These are phyloP conservation scores for Penicillium mononematosum DNA, from an alignment of 495 filamentous ascomycete genomes.

Conservation along the genomic window DNA sequence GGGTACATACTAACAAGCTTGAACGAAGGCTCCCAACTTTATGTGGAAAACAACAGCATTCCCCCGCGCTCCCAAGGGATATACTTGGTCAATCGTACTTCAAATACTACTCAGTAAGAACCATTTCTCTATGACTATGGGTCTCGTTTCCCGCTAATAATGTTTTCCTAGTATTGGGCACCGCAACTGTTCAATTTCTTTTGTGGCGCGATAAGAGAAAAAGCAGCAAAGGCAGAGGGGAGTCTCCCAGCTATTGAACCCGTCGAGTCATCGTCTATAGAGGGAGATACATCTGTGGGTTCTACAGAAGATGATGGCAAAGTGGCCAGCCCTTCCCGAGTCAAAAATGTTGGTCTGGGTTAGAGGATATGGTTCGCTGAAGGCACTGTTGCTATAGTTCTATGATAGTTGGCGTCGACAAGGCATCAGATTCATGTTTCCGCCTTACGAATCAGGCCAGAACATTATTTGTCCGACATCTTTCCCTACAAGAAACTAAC, in stretches of 20 bases:
- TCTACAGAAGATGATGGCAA: background rate
- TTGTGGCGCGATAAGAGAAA: slow-evolving; percentile 10
- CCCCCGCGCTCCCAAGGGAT: slow-evolving; percentile 35
- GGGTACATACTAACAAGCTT: background rate
- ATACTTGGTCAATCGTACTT: slow-evolving; percentile 32
- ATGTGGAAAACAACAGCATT: slow-evolving; percentile 42
- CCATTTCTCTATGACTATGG: background rate
- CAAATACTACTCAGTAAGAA: slow-evolving; percentile 24
- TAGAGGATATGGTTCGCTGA: too few relatives aligned
- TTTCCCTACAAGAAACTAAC: too few relatives aligned
- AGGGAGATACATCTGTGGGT: background rate
- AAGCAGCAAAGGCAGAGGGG: background rate
- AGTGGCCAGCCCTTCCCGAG: background rate
- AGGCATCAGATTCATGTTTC: too few relatives aligned
- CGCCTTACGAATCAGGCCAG: too few relatives aligned
- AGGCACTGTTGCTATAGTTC: too few relatives aligned
- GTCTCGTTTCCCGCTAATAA: background rate
- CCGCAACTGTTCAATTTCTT: slow-evolving; percentile 2
- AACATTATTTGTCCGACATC: too few relatives aligned
- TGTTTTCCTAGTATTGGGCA: background rate
- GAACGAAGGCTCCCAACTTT: slow-evolving; percentile 35
- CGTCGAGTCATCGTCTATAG: background rate
- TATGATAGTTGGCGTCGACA: too few relatives aligned
- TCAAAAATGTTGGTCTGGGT: background rate
- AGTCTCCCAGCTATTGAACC: background rate